phyloP scores from a whole-genome alignment of 2,329 filamentous ascomycete genomes.

The Aspergillus proliferans region DNA sequence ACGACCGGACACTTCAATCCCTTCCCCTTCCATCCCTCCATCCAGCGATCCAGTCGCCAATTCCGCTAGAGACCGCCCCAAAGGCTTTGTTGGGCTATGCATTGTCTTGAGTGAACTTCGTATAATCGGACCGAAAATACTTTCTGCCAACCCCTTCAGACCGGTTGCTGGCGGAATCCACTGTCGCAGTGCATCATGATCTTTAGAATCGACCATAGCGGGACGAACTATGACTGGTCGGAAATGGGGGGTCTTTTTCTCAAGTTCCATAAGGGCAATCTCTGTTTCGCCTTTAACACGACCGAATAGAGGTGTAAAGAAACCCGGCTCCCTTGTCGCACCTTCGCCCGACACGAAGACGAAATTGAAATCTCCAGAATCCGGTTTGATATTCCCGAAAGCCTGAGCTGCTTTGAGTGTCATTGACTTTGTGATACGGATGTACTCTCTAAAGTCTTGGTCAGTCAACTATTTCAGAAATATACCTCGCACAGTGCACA shows the following conservation, averaged over 20 bases:
- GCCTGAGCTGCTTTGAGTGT: slow-evolving; percentile 57
- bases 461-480: neutral
- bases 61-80: neutral
- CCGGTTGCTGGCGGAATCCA: slow-evolving; percentile 14
- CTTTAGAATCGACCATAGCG: slow-evolving; percentile 49
- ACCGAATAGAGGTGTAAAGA: slow-evolving; percentile 53
- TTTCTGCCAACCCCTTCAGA: slow-evolving; percentile 20
- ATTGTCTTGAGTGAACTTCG: neutral
- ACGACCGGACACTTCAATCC: neutral
- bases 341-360: slow-evolving; percentile 59
- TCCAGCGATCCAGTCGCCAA: neutral
- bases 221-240: slow-evolving; percentile 54
- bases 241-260: slow-evolving; percentile 38
- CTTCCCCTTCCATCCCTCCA: neutral
- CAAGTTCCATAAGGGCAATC: slow-evolving; percentile 49
- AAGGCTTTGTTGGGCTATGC: slow-evolving; percentile 36
- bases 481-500: neutral
- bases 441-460: slow-evolving; percentile 47
- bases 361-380: slow-evolving; percentile 53
- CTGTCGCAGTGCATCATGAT: slow-evolving; percentile 32
- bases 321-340: slow-evolving; percentile 40
- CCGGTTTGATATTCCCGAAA: slow-evolving; percentile 47
- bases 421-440: slow-evolving; percentile 62
- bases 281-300: slow-evolving; percentile 64
- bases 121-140: slow-evolving; percentile 15